Base-by-base conservation (phyloP, 2,329 filamentous ascomycete species). In the Diaporthe nobilis region DNA sequence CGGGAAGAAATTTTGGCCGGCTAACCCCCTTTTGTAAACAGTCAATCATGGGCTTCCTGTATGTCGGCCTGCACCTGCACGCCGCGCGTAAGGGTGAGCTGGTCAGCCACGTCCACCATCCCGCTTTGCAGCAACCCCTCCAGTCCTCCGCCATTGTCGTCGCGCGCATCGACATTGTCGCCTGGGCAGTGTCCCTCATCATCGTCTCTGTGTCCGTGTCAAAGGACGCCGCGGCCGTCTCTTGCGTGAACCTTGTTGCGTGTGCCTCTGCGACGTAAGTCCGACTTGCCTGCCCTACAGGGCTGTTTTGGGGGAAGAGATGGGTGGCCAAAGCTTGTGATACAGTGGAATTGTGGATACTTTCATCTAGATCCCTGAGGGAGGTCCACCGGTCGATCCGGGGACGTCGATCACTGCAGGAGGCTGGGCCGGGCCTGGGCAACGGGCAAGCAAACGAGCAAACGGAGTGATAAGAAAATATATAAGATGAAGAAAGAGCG, bases 31-130 rank as follows among this genome's bases (percentile, higher is more conserved):
- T 37, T 53, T 47, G 47, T 61, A 20, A 65, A n/a, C 42, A 82
- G 81, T 81, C 80, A 28, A 78, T 83, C 13, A 78, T 84, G 15
- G 80, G 81, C 0, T 71, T 83, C 1, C 73, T 82, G 22, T 84
- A 84, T 72, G 77, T 84, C 49, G 67, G 73, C n/a, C 76, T 83
- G 4, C 81, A 85, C 61, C 17, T 82, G n/a, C 67, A 80, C 13
- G 81, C 82, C 0, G 79, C 83, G 1, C 72, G 77, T 12, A 78
- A 76, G 22, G 77, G 76, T 25, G 77, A 79, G 44, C 68, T 76
- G 12, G 78, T 81, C 53, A 71, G 78, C 37, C 79, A 78, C 17
- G 57, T 57, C 20, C 71, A 75, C 2, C 79, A 80, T 12, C 73
- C 79, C 3, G 76, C 80, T 17, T 49, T 67, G 17, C 80, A 81